phyloP scores from a whole-genome alignment of 1,284 basidiomycete genomes.

The Cutaneotrichosporon sp. region DNA sequence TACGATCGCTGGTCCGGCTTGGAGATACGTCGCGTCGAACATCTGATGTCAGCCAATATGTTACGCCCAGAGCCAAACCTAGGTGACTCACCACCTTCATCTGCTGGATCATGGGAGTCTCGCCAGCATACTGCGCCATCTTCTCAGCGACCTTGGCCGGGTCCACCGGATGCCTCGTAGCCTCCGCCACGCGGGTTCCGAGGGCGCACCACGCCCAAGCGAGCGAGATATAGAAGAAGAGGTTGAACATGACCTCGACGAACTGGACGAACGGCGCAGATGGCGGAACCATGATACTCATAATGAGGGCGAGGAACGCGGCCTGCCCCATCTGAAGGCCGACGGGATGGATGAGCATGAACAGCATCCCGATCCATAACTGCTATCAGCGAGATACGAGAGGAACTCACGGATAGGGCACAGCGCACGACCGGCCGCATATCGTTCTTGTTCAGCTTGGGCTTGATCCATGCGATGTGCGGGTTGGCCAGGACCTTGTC shows the following conservation, averaged over 20 bases:
- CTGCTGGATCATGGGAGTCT: slow-evolving; percentile 22
- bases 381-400: slow-evolving; percentile 11
- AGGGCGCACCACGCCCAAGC: slow-evolving; percentile 46
- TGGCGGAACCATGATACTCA: slow-evolving; percentile 48
- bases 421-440: slow-evolving; percentile 47
- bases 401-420: slow-evolving; percentile 40
- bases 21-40: slow-evolving; percentile 47
- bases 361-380: slow-evolving; percentile 49
- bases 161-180: slow-evolving; percentile 30
- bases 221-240: slow-evolving; percentile 45
- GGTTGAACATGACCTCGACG: slow-evolving; percentile 43
- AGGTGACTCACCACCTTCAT: slow-evolving; percentile 10
- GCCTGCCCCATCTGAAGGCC: slow-evolving; percentile 43
- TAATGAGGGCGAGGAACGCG: slow-evolving; percentile 46
- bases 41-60: slow-evolving; percentile 27
- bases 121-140: slow-evolving; percentile 22
- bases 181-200: slow-evolving; percentile 12
- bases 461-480: slow-evolving; percentile 41
- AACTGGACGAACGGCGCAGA: slow-evolving; percentile 44
- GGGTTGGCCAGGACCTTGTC: slow-evolving; percentile 7
- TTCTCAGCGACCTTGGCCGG: slow-evolving; percentile 31
- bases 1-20: slow-evolving; percentile 44
- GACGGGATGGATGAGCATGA: slow-evolving; percentile 42
- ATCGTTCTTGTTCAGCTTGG: slow-evolving; percentile 36
- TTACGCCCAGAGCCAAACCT: neutral